Conservation (phyloP, 345 rosid species). For the Eucalyptus pumila region DNA sequence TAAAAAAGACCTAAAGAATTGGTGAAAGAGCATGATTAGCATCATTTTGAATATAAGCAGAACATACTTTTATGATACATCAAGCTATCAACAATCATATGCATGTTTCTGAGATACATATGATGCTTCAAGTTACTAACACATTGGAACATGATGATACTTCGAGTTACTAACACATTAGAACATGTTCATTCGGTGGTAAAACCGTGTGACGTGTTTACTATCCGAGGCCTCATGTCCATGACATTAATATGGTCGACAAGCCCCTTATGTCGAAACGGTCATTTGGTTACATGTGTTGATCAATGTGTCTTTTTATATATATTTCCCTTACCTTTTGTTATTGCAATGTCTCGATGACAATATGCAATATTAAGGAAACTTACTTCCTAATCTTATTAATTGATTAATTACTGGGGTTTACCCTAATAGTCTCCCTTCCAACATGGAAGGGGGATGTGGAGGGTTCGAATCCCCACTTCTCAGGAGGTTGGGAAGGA, state of each 20-base stretch:
- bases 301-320: neutral
- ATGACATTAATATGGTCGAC: neutral
- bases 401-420: neutral
- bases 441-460: too few relatives aligned
- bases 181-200: neutral
- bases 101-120: neutral
- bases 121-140: neutral
- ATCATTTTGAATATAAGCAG: neutral
- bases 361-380: neutral
- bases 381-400: neutral
- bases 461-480: too few relatives aligned
- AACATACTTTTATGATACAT: neutral
- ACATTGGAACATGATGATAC: neutral
- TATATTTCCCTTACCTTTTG: neutral
- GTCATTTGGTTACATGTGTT: neutral
- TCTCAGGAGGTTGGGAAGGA: accelerated
- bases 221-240: neutral
- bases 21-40: neutral
- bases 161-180: neutral
- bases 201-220: neutral
- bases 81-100: neutral
- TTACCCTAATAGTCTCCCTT: too few relatives aligned
- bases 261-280: neutral
- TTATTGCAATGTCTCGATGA: neutral
- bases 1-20: neutral